Base-by-base conservation (phyloP, 805 yeast genomes). In the Teunomyces barrocoloradensis region DNA sequence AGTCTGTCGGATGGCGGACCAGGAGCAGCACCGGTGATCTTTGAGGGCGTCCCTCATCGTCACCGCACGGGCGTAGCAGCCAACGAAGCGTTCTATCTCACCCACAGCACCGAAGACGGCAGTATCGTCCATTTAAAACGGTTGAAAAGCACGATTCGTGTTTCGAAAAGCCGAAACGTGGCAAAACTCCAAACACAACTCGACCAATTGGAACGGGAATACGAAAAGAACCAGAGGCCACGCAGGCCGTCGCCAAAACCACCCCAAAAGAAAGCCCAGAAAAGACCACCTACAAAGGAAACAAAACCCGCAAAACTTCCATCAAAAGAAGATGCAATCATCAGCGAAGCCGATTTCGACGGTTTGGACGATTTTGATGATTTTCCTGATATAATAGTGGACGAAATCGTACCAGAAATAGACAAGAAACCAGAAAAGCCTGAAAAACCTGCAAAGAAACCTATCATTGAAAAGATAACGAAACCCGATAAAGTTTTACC, bases 281-380 rank as follows among this genome's bases (percentile, higher is more conserved):
- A 30, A 7, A 30, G 41, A 0, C 42, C 42, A 18, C 23, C 38
- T 21, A 42, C 35, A 34, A 40, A n/a, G 6, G 11, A 37, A 23
- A 5, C 11, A 17, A 37, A 15, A 13, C 30, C 42, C 17, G 13
- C 13, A 20, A 37, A 23, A 7, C 25, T 7, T 20, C 27, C 41
- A 6, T 21, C 9, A 10, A 27, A 13, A 5, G 43, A 40, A 6
- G 34, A 40, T 23, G 33, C 43, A 4, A 40, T 60, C 13, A 68
- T 69, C 27, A 63, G 66, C 44, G 74, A 66, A 29, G 64, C 71
- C 15, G 75, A 71, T 48, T 71, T 71, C 48, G 75, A 69, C 35
- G 72, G 64, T 44, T 54, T 71, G 41, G 66, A 58, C 25, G 46
- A 49, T 28, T 35, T 33, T 23, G 47, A 42, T 20, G 50, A 51